Evolutionary conservation across 108 stramenopile species (phyloP), one percentile per base, ranked within the genome.

Genomic region (Pelagomonas calceolata): DNA sequence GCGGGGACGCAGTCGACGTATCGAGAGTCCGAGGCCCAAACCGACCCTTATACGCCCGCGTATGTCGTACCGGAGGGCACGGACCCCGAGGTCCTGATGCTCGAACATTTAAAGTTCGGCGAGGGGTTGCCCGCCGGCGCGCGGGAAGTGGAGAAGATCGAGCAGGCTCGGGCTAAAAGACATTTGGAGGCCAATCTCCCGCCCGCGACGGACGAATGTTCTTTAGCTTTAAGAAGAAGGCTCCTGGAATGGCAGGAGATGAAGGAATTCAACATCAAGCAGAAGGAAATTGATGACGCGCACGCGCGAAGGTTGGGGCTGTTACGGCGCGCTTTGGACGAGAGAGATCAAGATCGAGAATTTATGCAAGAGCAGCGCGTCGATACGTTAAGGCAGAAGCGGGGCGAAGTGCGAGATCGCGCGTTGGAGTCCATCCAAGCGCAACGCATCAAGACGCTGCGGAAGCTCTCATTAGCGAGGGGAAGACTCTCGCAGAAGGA

Each of bases 131-230:
- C 86, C 0, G 71, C 64, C 1, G 81, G 82, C 32, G 36, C 37
- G 51, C 51, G 64, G 17, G 86, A 85, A 64, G 78, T 87, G 33
- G 72, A 65, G 37, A 74, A 83, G 85, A 82, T 87, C 65, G 83
- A 84, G 68, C 76, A 76, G 3, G 78, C 85, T 0, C 73, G 84
- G 18, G 67, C 63, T 21, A 82, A 84, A 35, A 60, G 79, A 21
- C 64, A 37, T 0, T 46, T 87, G 21, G 74, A 85, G 60, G 80
- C 66, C 12, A 44, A 77, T 5, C 75, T 87, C 36, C 85, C 85
- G 17, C 86, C 86, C 0, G 82, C 85, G 70, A 87, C 86, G 7
- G 86, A 87, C 71, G 86, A 87, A 64, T 85, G 84, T 17, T 65
- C 64, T 30, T 78, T 87, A 4, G 60, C 30, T 0, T 32, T 84